These are phyloP conservation scores for Corynespora cassiicola DNA, from an alignment of 2,329 filamentous ascomycete species.

Conservation along the genomic window DNA sequence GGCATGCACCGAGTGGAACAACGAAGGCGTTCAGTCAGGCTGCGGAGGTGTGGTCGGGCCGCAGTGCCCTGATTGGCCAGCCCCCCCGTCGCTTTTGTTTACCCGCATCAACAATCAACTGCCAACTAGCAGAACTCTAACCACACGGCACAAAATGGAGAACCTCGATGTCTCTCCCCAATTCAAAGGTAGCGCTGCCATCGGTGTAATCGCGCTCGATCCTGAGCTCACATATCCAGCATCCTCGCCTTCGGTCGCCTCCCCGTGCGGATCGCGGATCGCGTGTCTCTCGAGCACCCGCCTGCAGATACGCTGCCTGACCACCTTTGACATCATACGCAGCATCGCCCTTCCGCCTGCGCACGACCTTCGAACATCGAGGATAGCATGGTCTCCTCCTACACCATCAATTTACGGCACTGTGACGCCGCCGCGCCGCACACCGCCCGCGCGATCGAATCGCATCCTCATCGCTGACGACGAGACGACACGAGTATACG, in stretches of 20 bases:
- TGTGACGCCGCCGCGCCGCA: conserved; percentile 6
- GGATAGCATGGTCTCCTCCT: conserved; percentile 46
- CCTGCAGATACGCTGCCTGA: conserved; percentile 48
- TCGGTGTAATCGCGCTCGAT: background rate
- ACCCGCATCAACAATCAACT: conserved; percentile 30
- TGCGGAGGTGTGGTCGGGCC: no score
- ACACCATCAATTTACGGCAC: conserved; percentile 7
- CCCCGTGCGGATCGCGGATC: conserved; percentile 46
- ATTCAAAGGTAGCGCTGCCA: conserved; percentile 32
- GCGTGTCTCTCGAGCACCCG: conserved; percentile 46
- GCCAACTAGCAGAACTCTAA: conserved; percentile 9
- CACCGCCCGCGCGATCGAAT: conserved; percentile 27
- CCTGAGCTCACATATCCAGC: conserved; percentile 31
- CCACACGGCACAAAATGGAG: conserved; percentile 26
- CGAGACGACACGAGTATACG: conserved; percentile 48
- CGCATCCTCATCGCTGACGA: conserved; percentile 51
- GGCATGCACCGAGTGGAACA: no score
- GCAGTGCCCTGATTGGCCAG: conserved; percentile 31
- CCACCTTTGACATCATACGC: conserved; percentile 42
- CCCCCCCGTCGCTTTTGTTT: conserved; percentile 29
- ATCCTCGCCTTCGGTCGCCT: conserved; percentile 42
- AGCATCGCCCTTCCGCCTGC: conserved; percentile 42
- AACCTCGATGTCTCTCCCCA: conserved; percentile 34
- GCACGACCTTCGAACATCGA: conserved; percentile 33
- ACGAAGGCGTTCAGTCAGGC: no score